phyloP scores from a whole-genome alignment of 2,329 filamentous ascomycete genomes.

The Alternaria metachromatica region DNA sequence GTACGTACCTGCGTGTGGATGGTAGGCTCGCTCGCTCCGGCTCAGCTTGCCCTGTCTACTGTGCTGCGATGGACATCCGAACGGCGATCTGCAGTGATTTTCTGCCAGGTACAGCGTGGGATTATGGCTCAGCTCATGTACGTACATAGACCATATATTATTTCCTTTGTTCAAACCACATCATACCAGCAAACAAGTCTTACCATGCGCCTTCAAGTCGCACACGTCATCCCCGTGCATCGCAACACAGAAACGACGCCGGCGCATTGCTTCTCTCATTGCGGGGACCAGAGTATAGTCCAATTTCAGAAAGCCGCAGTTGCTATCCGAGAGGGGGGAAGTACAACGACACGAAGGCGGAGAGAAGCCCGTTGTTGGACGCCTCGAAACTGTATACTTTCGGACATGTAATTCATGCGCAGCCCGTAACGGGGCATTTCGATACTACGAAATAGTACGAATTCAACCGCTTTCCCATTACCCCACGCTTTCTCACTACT shows the following conservation, averaged over 20 bases:
- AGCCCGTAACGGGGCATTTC: not conserved
- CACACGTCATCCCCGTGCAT: not conserved
- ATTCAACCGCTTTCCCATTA: not conserved
- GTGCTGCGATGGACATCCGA: not conserved
- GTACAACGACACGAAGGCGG: not conserved
- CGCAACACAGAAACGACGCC: not conserved
- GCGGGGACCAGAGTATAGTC: not conserved
- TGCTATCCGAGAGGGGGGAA: not conserved
- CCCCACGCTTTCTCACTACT: not conserved
- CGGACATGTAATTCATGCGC: not conserved
- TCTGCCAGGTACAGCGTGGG: slow-evolving; percentile 25
- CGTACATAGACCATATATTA: not conserved
- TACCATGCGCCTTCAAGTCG: not conserved
- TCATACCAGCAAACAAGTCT: not conserved
- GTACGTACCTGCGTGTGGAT: not conserved
- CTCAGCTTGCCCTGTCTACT: slow-evolving; percentile 9
- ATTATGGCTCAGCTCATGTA: slow-evolving; percentile 1
- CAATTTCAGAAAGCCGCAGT: not conserved
- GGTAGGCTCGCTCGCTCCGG: slow-evolving; percentile 2
- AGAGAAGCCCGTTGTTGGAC: not conserved
- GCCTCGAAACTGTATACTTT: not conserved
- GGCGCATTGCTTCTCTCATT: not conserved
- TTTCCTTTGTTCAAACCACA: not conserved
- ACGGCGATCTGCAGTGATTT: slow-evolving; percentile 22
- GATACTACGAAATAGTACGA: not conserved